phyloP scores from a whole-genome alignment of 208 protist species.

The Balamuthia mandrillaris region DNA sequence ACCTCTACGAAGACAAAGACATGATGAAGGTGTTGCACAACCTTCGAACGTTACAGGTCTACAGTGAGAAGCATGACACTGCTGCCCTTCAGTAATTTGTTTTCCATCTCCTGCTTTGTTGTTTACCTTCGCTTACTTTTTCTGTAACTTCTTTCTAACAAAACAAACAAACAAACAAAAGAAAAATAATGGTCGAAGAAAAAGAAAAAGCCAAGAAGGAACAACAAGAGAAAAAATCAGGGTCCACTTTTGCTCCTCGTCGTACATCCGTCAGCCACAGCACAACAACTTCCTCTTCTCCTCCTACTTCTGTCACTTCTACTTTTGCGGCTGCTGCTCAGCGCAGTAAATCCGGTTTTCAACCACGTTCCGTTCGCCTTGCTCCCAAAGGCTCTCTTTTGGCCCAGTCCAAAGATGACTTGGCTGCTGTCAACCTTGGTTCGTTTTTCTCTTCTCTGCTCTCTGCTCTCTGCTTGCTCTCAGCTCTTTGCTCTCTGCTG shows the following conservation, averaged over 20 bases:
- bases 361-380: background rate
- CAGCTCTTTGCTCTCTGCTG: background rate
- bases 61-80: constrained; percentile 1
- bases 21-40: constrained; percentile 9
- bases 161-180: too few relatives aligned
- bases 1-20: constrained; percentile 17
- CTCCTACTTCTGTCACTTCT: too few relatives aligned
- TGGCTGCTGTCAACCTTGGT: background rate
- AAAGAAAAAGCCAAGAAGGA: background rate
- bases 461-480: background rate
- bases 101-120: background rate
- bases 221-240: background rate
- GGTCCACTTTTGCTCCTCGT: background rate
- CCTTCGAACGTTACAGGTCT: background rate
- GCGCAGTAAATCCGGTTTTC: too few relatives aligned
- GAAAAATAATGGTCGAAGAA: background rate
- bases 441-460: background rate
- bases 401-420: background rate
- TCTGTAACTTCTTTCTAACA: background rate
- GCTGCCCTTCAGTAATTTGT: background rate
- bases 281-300: too few relatives aligned
- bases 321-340: too few relatives aligned
- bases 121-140: background rate
- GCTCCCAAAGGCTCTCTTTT: background rate
- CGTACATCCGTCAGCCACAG: background rate